phyloP scores from a whole-genome alignment of 116 monocot species.

The Papilionanthe hybrid region DNA sequence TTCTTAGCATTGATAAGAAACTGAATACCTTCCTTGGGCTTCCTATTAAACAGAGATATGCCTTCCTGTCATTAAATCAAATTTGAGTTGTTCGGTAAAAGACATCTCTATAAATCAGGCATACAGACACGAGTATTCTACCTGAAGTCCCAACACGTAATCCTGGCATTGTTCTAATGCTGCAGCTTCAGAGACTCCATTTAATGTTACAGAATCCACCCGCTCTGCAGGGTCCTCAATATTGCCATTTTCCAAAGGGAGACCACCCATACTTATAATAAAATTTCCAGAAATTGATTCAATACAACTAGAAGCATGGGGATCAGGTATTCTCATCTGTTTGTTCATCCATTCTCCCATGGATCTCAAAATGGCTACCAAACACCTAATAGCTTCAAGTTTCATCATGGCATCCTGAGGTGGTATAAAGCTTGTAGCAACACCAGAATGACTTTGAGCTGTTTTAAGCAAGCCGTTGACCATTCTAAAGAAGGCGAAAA shows the following conservation, averaged over 20 bases:
- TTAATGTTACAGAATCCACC: constrained; percentile 57
- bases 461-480: constrained; percentile 94
- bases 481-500: constrained; percentile 48
- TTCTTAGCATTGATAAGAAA: constrained; percentile 82
- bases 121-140: constrained; percentile 10
- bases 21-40: constrained; percentile 92
- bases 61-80: constrained; percentile 69
- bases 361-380: constrained; percentile 91
- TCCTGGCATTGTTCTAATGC: constrained; percentile 84
- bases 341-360: constrained; percentile 99
- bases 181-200: constrained; percentile 62
- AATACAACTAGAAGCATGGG: constrained; percentile 46
- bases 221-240: constrained; percentile 53
- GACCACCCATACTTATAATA: constrained; percentile 42
- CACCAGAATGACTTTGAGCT: constrained; percentile 88
- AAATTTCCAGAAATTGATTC: constrained; percentile 36
- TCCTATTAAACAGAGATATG: constrained; percentile 91
- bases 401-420: constrained; percentile 83
- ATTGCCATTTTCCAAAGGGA: constrained; percentile 43
- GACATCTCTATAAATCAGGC: not conserved
- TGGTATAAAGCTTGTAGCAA: constrained; percentile 59
- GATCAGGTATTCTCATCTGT: constrained; percentile 86
- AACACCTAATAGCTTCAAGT: constrained; percentile 87
- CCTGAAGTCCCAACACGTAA: constrained; percentile 97
- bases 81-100: constrained; percentile 12